Evolutionary conservation across 768 basidiomycete genomes (phyloP).

Genomic region (Tylopilus sp.): DNA sequence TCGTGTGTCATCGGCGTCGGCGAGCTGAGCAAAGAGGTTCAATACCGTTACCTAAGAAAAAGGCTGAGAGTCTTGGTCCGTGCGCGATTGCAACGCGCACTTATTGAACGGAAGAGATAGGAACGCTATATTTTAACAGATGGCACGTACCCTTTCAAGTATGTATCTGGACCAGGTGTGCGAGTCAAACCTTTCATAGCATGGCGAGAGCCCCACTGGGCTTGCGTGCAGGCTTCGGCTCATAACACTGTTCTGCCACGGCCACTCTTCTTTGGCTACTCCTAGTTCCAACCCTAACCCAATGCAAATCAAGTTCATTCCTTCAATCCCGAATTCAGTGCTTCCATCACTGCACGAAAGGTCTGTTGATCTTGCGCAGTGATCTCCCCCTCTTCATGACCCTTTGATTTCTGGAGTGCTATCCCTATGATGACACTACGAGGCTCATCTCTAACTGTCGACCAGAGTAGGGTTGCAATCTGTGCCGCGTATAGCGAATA

Average conservation of each 20-base stretch:
- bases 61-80: constrained; percentile 23
- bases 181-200: constrained; percentile 53
- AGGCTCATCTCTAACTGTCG: constrained; percentile 42
- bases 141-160: constrained; percentile 55
- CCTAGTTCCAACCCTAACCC: constrained; percentile 28
- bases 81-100: constrained; percentile 13
- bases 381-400: constrained; percentile 23
- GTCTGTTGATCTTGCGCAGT: constrained; percentile 40
- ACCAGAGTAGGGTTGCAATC: constrained; percentile 83
- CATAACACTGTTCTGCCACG: constrained; percentile 72
- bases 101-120: background rate
- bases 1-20: background rate
- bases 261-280: constrained; percentile 35
- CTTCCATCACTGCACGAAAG: constrained; percentile 50
- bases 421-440: constrained; percentile 73
- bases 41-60: background rate
- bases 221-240: constrained; percentile 62
- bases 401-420: constrained; percentile 48
- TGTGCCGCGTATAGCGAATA: constrained; percentile 84
- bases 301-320: background rate
- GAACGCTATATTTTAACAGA: constrained; percentile 32
- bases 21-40: background rate
- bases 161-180: constrained; percentile 51
- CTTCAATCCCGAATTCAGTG: constrained; percentile 38
- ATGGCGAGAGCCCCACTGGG: no score